phyloP scores from a whole-genome alignment of 1,284 basidiomycete genomes.

The Coniferiporia sulphurascens region DNA sequence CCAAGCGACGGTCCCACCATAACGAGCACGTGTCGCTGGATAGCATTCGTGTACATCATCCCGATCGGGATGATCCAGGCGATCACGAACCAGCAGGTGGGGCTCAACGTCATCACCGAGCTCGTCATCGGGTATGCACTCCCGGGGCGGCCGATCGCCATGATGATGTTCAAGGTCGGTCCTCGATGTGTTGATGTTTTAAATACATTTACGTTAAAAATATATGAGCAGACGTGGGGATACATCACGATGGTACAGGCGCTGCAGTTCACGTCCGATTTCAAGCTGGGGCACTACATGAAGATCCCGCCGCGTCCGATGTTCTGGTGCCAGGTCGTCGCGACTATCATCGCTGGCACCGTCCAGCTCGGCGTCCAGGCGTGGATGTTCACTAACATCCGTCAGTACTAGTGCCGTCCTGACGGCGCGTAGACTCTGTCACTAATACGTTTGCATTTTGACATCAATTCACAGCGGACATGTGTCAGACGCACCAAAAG shows the following conservation, averaged over 20 bases:
- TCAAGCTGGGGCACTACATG: conserved; percentile 37
- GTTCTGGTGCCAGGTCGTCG: conserved; percentile 36
- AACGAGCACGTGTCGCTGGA: background rate
- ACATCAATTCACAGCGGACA: conserved; percentile 21
- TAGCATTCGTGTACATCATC: conserved; percentile 38
- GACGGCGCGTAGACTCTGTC: too few species aligned
- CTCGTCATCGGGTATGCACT: conserved; percentile 39
- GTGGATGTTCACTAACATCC: conserved; percentile 40
- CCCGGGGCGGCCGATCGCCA: conserved; percentile 33
- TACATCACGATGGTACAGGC: conserved; percentile 37
- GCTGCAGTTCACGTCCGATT: conserved; percentile 32
- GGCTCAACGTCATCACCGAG: conserved; percentile 42
- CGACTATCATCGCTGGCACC: conserved; percentile 38
- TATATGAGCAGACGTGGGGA: conserved; percentile 14
- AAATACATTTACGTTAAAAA: too few species aligned
- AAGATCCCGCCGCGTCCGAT: conserved; percentile 37
- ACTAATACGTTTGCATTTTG: too few species aligned
- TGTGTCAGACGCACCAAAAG: conserved; percentile 29
- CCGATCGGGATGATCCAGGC: conserved; percentile 45
- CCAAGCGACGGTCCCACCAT: background rate
- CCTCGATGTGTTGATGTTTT: too few species aligned
- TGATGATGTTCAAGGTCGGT: conserved; percentile 36
- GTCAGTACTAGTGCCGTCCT: too few species aligned
- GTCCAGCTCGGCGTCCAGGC: conserved; percentile 37
- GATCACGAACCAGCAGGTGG: conserved; percentile 40